Evolutionary conservation across 2,329 filamentous ascomycete species (phyloP).

Genomic region (Gremmenia infestans): DNA sequence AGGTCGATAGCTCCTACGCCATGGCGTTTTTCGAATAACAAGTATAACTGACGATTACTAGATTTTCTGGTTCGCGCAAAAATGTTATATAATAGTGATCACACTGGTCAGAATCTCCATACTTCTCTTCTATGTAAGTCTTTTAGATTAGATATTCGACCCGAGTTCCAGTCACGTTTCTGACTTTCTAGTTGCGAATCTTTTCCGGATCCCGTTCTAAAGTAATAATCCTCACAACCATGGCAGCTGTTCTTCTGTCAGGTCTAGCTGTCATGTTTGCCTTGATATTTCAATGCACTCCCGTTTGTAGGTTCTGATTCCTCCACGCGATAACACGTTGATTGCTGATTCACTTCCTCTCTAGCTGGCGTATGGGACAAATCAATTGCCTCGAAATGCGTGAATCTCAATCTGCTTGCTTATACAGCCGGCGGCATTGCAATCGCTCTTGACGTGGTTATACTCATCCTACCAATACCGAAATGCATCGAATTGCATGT

Average conservation of each 20-base stretch:
- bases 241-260: constrained; percentile 4
- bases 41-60: background rate
- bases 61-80: constrained; percentile 13
- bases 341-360: background rate
- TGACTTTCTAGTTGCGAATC: constrained; percentile 13
- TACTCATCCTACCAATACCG: constrained; percentile 61
- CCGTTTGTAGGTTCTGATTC: constrained; percentile 10
- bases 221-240: background rate
- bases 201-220: constrained; percentile 9
- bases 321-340: background rate
- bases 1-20: too few species aligned
- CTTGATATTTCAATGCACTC: constrained; percentile 19
- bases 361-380: constrained; percentile 16
- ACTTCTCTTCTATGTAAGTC: constrained; percentile 17
- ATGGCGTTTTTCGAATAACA: background rate
- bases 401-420: constrained; percentile 58
- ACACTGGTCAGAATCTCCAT: constrained; percentile 17
- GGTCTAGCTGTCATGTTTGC: constrained; percentile 10
- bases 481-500: constrained; percentile 57
- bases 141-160: background rate
- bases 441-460: constrained; percentile 62
- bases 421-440: constrained; percentile 63
- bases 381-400: constrained; percentile 39
- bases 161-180: background rate
- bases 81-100: constrained; percentile 11